Base-by-base conservation (phyloP, 441 rosid genomes). In the Jatropha podagrica region DNA sequence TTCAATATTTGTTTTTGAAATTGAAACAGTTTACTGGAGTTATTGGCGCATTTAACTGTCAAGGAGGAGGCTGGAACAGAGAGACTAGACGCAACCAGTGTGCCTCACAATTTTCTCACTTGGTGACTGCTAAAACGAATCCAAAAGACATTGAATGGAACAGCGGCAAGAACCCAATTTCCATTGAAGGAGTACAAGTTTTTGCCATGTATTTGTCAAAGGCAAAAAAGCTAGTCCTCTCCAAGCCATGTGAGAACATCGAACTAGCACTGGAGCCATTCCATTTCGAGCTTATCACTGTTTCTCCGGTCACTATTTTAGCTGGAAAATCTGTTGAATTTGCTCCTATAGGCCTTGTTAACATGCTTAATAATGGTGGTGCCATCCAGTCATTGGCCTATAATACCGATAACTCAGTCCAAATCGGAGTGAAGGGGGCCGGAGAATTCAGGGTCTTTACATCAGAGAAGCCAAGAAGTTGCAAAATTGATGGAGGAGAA, bases 51-150 rank as follows among this genome's bases (percentile, higher is more conserved):
- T 92, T 92, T 64, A 91, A 94, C 75, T 94, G 98, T 79, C 97
- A 94, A 88, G 96, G 97, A 74, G 95, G 96, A 75, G 96, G 92
- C 37, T 92, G 98, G 96, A 78, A 88, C 77, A 81, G 86, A 0
- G 86, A 85, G 76, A 84, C 88, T 12, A 70, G 92, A 56, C 81
- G 88, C 7, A 92, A 88, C 90, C 77, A 85, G 73, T 85, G 90
- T 42, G 81, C 82, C 59, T 86, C 95, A 5, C 69, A 89, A 65
- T 92, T 20, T 72, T 86, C 89, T 7, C 84, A 82, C 42, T 62
- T 63, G 44, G 65, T 84, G 61, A 81, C 90, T 0, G 78, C 90
- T 27, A 80, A 69, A 20, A 84, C 88, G 46, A 85, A 75, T 55
- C 83, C 91, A 0, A 80, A 46, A 3, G 93, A 91, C 72, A 83